Percentiles rank a stretch among this genome's conserved stretches.
Evolutionary conservation across 352 stramenopile genomes (phyloP).

Genomic region (Phytopythium chamaehyphon): DNA sequence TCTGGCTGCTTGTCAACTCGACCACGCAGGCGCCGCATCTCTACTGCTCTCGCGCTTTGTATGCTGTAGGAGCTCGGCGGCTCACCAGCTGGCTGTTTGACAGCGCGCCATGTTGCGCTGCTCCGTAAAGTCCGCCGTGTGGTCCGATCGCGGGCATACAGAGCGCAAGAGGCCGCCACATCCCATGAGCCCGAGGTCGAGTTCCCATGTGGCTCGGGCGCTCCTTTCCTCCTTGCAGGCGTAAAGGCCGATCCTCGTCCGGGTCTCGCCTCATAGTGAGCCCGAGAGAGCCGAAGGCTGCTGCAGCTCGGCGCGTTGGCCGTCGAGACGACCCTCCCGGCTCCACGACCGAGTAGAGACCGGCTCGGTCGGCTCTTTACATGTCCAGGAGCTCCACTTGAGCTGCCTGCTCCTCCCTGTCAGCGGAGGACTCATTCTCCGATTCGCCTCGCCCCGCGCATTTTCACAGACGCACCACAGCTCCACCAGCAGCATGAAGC

Average conservation of each 20-base stretch:
- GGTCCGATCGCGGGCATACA: neutral
- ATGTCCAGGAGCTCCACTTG: neutral
- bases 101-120: no score
- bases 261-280: slow-evolving; percentile 1
- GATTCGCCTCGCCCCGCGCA: slow-evolving; percentile 20
- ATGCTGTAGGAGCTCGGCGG: no score
- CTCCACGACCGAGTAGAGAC: no score
- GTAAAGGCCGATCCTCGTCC: slow-evolving; percentile 2
- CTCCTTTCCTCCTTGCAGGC: slow-evolving; percentile 8
- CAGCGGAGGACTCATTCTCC: slow-evolving; percentile 13
- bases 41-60: no score
- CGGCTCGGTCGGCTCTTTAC: no score
- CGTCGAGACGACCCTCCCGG: neutral
- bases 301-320: neutral
- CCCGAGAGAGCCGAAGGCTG: neutral
- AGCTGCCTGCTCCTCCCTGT: neutral
- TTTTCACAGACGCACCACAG: slow-evolving; percentile 1
- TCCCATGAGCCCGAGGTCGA: slow-evolving; percentile 2
- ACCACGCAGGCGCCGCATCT: slow-evolving; percentile 55
- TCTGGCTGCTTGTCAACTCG: slow-evolving; percentile 80
- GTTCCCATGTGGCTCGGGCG: slow-evolving; percentile 2
- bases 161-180: neutral
- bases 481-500: slow-evolving; percentile 28
- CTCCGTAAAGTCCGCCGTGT: neutral
- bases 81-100: slow-evolving; percentile 1